These are phyloP conservation scores for Vickermania ingenoplastis DNA, from an alignment of 208 protist genomes.

Conservation along the genomic window DNA sequence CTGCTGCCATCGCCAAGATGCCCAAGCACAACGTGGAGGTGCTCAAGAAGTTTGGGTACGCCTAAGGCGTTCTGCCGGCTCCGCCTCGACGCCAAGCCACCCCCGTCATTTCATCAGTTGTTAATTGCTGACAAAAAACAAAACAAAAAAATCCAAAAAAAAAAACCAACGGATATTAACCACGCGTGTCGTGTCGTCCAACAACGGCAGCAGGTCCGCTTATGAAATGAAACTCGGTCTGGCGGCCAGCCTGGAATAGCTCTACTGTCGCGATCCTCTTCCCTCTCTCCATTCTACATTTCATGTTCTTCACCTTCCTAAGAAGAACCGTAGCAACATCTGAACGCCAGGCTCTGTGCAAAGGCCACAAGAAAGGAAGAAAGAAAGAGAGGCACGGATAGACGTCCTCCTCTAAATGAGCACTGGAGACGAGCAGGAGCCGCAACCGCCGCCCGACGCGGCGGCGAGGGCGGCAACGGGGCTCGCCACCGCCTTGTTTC, in stretches of 20 bases:
- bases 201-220: not conserved
- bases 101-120: not conserved
- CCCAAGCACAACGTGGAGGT: constrained; percentile 76
- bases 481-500: no score
- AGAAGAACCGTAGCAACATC: no score
- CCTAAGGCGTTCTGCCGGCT: constrained; percentile 21
- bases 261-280: no score
- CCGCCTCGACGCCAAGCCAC: not conserved
- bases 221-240: not conserved
- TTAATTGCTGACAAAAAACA: not conserved
- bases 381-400: no score
- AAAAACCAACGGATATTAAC: not conserved
- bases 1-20: constrained; percentile 72
- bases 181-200: not conserved
- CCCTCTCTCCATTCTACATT: no score
- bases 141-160: not conserved
- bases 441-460: no score
- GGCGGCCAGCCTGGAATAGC: not conserved
- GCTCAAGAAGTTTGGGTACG: constrained; percentile 86
- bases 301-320: no score
- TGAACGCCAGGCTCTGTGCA: no score
- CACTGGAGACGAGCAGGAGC: no score
- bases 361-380: no score
- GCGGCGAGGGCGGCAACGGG: no score
- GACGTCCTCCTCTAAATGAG: no score